Evolutionary conservation across 31 red algal species (phyloP), one percentile per base, ranked within the genome.

Genomic region (Endocladia muricata): DNA sequence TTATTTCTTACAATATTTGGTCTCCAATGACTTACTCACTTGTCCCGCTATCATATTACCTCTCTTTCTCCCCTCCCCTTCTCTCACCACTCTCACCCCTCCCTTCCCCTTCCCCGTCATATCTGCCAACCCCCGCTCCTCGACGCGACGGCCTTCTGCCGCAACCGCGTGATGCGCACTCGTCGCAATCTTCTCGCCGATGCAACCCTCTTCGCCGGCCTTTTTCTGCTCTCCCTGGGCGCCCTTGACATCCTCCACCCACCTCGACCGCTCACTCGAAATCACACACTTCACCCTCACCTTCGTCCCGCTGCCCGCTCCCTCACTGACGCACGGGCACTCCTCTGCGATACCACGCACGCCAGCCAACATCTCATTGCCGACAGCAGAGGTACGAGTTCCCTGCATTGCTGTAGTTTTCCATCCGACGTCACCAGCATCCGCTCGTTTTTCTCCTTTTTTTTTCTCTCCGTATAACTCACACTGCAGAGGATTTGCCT

Each of bases 371-470:
- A 75, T 4, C 30, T 75, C 23, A 52, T 57, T n/a, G 43, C 71
- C 43, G 71, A 75, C 43, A 75, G 71, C 49, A 52, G 37, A 23
- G 71, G 71, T 75, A 75, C 47, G 71, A 38, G 4, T 4, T 36
- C 33, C 61, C 5, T 42, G 0, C 68, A 4, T 47, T 15, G 36
- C 41, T 0, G 7, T 35, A 17, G n/a, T 17, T 33, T 8, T 35
- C 7, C 19, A 22, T 7, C 62, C 19, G 7, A 4, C 6, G 21
- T 6, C 17, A 28, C 23, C 33, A 31, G 6, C 33, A 21, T 4
- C 62, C 3, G 3, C 33, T 7, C 62, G 9, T 35, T 5, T 35
- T 67, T 22, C 33, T 35, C 23, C 21, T 28, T 26, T 7, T 28
- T 28, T 11, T 8, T 62, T 8, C 58, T n/a, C 21, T 67, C 6